A percentile compares a stretch with the other conserved stretches of the same genome.
Evolutionary conservation across 805 yeast species (phyloP).

Genomic region (Metschnikowia reukaufii): DNA sequence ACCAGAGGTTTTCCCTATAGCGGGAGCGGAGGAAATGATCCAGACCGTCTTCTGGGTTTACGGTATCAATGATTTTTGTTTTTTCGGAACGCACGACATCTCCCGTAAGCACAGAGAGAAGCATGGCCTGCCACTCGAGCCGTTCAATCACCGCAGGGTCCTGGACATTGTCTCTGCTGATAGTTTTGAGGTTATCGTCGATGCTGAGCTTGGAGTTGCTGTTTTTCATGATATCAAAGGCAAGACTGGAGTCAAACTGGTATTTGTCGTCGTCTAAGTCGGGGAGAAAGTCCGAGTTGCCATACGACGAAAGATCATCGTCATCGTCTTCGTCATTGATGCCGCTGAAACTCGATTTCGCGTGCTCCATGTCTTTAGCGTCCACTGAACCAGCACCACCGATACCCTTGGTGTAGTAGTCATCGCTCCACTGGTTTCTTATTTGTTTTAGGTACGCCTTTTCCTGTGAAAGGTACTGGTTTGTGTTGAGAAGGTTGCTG

Average conservation of each 20-base stretch:
- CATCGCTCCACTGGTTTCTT: slow-evolving; percentile 61
- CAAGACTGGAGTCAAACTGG: slow-evolving; percentile 48
- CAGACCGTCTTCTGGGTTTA: slow-evolving; percentile 34
- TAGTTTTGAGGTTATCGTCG: slow-evolving; percentile 37
- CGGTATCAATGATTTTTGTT: slow-evolving; percentile 62
- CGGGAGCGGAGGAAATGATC: slow-evolving; percentile 54
- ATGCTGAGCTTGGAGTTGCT: slow-evolving; percentile 22
- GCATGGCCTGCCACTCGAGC: slow-evolving; percentile 94
- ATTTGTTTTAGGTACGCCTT: slow-evolving; percentile 62
- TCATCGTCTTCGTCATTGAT: slow-evolving; percentile 34
- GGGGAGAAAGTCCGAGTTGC: slow-evolving; percentile 31
- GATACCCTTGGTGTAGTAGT: slow-evolving; percentile 69
- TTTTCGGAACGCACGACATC: slow-evolving; percentile 92
- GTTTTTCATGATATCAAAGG: slow-evolving; percentile 35
- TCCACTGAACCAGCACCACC: slow-evolving; percentile 36
- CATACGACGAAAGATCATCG: slow-evolving; percentile 21
- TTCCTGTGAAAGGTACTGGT: slow-evolving; percentile 61
- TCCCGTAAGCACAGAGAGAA: slow-evolving; percentile 86
- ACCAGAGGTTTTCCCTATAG: slow-evolving; percentile 77
- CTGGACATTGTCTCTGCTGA: slow-evolving; percentile 39
- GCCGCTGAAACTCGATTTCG: not conserved
- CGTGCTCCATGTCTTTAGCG: slow-evolving; percentile 12
- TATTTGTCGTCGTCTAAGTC: slow-evolving; percentile 45
- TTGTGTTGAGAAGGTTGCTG: slow-evolving; percentile 20
- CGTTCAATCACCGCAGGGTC: slow-evolving; percentile 65